Evolutionary conservation across 192 early-diverging fungal genomes (phyloP).

Genomic region (Backusella parvicylindrica): DNA sequence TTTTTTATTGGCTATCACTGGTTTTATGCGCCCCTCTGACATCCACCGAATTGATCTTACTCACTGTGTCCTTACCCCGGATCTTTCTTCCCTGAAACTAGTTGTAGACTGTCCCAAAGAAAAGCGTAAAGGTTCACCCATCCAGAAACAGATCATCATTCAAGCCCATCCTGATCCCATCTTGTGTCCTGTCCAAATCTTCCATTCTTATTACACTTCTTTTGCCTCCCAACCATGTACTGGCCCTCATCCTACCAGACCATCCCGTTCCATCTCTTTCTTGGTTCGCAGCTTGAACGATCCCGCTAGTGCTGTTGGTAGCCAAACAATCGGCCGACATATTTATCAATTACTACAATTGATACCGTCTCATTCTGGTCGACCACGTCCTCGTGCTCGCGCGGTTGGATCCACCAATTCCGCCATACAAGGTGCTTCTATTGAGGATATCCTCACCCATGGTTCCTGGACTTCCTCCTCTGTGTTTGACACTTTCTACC

Average conservation of each 20-base stretch:
- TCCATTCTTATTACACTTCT: not conserved
- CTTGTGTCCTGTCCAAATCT: not conserved
- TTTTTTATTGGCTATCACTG: not conserved
- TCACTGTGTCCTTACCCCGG: not conserved
- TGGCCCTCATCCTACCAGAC: not conserved
- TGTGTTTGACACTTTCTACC: slow-evolving; percentile 2
- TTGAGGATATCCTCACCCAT: slow-evolving; percentile 3
- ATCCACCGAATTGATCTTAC: not conserved
- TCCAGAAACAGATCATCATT: not conserved
- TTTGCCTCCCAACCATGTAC: not conserved
- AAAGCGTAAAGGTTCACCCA: not conserved
- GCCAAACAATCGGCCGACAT: not conserved
- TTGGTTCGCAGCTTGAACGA: not conserved
- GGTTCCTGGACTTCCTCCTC: slow-evolving; percentile 7
- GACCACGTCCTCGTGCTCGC: not conserved
- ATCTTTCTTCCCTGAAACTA: not conserved
- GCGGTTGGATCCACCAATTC: slow-evolving; percentile 1
- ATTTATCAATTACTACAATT: not conserved
- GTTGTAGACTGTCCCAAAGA: not conserved
- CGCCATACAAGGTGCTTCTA: not conserved
- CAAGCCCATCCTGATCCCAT: not conserved
- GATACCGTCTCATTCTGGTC: not conserved
- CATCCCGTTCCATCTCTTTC: not conserved
- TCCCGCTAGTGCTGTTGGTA: not conserved
- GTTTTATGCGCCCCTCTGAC: slow-evolving; percentile 6